These are phyloP conservation scores for Aspergillus luchuensis DNA, from an alignment of 2,329 filamentous ascomycete species.

Conservation along the genomic window DNA sequence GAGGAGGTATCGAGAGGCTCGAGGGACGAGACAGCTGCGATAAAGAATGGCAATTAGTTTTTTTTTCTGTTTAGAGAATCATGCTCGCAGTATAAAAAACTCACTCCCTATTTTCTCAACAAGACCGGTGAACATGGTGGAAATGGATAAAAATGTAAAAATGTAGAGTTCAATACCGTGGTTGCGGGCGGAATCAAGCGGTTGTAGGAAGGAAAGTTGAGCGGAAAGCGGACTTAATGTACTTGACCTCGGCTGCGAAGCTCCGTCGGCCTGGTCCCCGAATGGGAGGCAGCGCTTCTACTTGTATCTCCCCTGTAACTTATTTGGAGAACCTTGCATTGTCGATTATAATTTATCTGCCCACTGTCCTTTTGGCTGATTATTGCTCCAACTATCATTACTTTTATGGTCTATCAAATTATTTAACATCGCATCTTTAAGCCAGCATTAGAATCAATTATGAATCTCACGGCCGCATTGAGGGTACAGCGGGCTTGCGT, in stretches of 20 bases:
- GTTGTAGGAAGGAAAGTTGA: slow-evolving; percentile 1
- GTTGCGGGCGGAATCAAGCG: slow-evolving; percentile 14
- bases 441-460: slow-evolving; percentile 13
- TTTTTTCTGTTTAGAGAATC: not conserved
- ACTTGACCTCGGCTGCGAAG: slow-evolving; percentile 6
- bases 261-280: not conserved
- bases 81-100: slow-evolving; percentile 37
- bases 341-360: not conserved
- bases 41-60: not conserved
- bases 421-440: not conserved
- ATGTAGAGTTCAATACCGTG: not conserved
- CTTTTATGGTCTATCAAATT: not conserved
- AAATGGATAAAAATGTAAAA: not conserved
- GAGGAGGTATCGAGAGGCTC: slow-evolving; percentile 74
- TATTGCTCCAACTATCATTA: not conserved
- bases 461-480: slow-evolving; percentile 26
- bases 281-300: not conserved
- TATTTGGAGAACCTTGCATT: not conserved
- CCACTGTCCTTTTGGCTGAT: too few relatives aligned
- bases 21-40: slow-evolving; percentile 76
- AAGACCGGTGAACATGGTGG: slow-evolving; percentile 88
- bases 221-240: not conserved
- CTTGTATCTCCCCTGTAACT: not conserved
- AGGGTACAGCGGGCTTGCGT: slow-evolving; percentile 25
- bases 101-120: slow-evolving; percentile 90